These are phyloP conservation scores for Skeletonema menzelii DNA, from an alignment of 108 stramenopile genomes.

Conservation along the genomic window DNA sequence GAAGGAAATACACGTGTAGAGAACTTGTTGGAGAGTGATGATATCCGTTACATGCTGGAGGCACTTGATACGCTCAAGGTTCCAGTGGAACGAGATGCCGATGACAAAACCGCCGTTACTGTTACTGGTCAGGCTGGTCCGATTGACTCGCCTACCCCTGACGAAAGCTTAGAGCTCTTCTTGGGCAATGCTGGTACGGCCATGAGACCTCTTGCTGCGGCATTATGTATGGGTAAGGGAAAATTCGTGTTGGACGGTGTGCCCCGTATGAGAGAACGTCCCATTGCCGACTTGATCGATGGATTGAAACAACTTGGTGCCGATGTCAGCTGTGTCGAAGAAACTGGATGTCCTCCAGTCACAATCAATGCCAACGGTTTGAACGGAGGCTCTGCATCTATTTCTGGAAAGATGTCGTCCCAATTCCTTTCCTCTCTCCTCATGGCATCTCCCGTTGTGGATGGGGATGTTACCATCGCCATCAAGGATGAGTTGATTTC, in stretches of 20 bases:
- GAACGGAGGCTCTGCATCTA: slow-evolving; percentile 68
- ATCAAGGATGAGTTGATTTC: slow-evolving; percentile 96
- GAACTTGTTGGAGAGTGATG: slow-evolving; percentile 94
- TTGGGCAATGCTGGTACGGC: slow-evolving; percentile 96
- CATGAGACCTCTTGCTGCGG: slow-evolving; percentile 95
- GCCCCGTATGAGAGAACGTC: slow-evolving; percentile 95
- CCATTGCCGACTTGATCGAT: slow-evolving; percentile 93
- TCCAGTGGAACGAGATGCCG: slow-evolving; percentile 60
- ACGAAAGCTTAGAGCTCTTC: slow-evolving; percentile 77
- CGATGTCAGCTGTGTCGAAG: slow-evolving; percentile 85
- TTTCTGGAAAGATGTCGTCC: slow-evolving; percentile 97
- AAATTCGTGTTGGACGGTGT: slow-evolving; percentile 95
- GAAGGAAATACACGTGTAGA: slow-evolving; percentile 72
- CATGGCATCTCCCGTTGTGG: slow-evolving; percentile 90
- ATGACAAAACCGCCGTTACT: slow-evolving; percentile 64
- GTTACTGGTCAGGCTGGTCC: slow-evolving; percentile 86
- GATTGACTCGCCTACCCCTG: slow-evolving; percentile 69
- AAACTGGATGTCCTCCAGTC: slow-evolving; percentile 94
- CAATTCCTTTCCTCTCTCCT: slow-evolving; percentile 95
- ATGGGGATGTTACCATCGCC: slow-evolving; percentile 79
- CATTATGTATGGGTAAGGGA: slow-evolving; percentile 87
- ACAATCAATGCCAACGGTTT: slow-evolving; percentile 76
- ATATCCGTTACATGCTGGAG: slow-evolving; percentile 96
- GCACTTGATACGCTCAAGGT: slow-evolving; percentile 88
- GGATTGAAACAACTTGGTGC: slow-evolving; percentile 93